Base-by-base conservation (phyloP, 2,329 filamentous ascomycete species). In the Aspergillus latus region DNA sequence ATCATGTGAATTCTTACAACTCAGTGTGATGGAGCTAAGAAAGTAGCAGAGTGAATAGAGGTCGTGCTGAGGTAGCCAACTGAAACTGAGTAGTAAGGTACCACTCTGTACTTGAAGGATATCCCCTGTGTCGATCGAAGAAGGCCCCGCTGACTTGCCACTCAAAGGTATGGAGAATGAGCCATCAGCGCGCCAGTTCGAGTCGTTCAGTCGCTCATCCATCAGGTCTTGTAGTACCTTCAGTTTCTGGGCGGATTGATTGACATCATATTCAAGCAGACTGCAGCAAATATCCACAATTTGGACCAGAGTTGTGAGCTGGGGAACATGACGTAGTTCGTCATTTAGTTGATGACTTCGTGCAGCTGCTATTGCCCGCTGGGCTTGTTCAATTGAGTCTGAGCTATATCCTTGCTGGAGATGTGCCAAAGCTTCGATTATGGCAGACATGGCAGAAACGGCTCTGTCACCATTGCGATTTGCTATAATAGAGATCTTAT, bases 241-340 rank as follows among this genome's bases (percentile, higher is more conserved):
- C 62, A 86, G 75, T 63, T 87, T 88, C 26, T 76, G 69, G 3
- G 74, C 71, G 2, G 78, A 77, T 61, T 84, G 79, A 8, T 79
- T 76, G 16, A 81, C 75, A 48, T 80, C 77, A 52, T 80, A 82
- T 49, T 81, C 78, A 53, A 82, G 77, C 29, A 88, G 72, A 57
- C 80, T 81, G 65, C 84, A 86, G 37, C 80, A 80, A 36, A 88
- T 78, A 66, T 88, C 85, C n/a, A 86, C 73, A 59, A 84, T 81
- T 54, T 86, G 80, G 15, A 85, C 76, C 39, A 88, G 66, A 0
- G 82, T 80, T 13, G 74, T 77, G 32, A 88, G 73, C 60, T 86
- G 84, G 4, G 83, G 82, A 28, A 84, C 75, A 37, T 78, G 71
- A 39, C 77, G 72, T 57, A 82, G 74, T 13, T 74, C 72, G 44